Evolutionary conservation across 2,329 filamentous ascomycete genomes (phyloP).

Genomic region (Verticillium longisporum): DNA sequence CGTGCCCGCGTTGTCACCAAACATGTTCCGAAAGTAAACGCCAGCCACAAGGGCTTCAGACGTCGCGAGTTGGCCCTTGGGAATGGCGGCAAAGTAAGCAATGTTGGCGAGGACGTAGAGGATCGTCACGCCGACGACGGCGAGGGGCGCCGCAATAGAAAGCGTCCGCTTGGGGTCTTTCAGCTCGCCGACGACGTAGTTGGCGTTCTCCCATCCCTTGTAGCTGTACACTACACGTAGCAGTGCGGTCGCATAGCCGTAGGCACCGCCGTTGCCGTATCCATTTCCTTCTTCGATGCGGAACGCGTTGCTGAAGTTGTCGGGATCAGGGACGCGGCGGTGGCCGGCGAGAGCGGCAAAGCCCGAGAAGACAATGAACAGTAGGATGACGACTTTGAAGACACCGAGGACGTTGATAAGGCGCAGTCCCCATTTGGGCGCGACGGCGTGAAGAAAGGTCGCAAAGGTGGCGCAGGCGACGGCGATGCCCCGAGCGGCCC

Average conservation of each 20-base stretch:
- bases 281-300: slow-evolving; percentile 32
- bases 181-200: slow-evolving; percentile 54
- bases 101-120: slow-evolving; percentile 59
- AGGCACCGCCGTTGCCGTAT: slow-evolving; percentile 40
- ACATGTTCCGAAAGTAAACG: slow-evolving; percentile 55
- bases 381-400: slow-evolving; percentile 53
- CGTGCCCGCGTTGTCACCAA: slow-evolving; percentile 46
- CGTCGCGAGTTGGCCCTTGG: slow-evolving; percentile 48
- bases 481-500: slow-evolving; percentile 50
- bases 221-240: slow-evolving; percentile 55
- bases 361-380: slow-evolving; percentile 56
- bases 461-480: slow-evolving; percentile 48
- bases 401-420: slow-evolving; percentile 52
- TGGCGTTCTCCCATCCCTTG: slow-evolving; percentile 58
- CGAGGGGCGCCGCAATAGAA: slow-evolving; percentile 48
- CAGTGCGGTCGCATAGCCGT: slow-evolving; percentile 50
- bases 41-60: slow-evolving; percentile 55
- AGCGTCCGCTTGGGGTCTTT: slow-evolving; percentile 48
- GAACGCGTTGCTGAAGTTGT: slow-evolving; percentile 53
- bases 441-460: slow-evolving; percentile 41
- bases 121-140: slow-evolving; percentile 50
- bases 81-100: slow-evolving; percentile 58
- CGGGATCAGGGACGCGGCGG: slow-evolving; percentile 38
- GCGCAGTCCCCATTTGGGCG: slow-evolving; percentile 51
- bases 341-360: slow-evolving; percentile 49